Evolutionary conservation across 2,329 filamentous ascomycete genomes (phyloP), one percentile per base, ranked within the genome.

Genomic region (Tolypocladium sp.): DNA sequence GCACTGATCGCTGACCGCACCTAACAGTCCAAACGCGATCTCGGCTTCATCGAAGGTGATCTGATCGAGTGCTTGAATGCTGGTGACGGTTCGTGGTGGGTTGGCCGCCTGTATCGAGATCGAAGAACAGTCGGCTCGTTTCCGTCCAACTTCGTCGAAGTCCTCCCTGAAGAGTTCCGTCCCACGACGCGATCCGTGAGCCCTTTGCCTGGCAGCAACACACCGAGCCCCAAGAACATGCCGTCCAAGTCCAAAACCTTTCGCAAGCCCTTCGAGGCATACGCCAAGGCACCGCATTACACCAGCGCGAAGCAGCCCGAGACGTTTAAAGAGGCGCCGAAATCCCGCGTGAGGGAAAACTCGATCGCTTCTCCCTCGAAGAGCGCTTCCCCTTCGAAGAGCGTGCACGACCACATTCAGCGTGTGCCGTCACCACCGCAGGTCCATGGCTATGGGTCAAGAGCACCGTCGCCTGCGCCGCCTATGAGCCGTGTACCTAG

Each of bases 31-130:
- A 96, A 96, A 79, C 87, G 89, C 73, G 94, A 99, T 71, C 82
- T 99, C 60, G 94, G 94, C 20, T 99, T 99, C 74, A 89, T 99
- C 66, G 94, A 99, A 74, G 94, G 94, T 63, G 94, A 99, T 75
- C 76, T 99, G 65, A 99, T 99, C 72, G 94, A 99, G 83, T 97
- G 93, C 70, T 81, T 99, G 57, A 99, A 99, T 73, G 94, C 94
- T 25, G 94, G 94, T 63, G 94, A 99, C 76, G 94, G 94, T 57
- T 92, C 91, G 54, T 99, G 94, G 94, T 99, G 94, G 94, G 96
- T 92, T 76, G 94, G 94, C 55, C 86, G 93, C 63, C 77, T 99
- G 70, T 90, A 88, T 70, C 86, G 94, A 66, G 94, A 99, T 75
- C 88, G 90, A 73, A 86, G 92, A 69, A 92, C 93, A 68, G 88